These are phyloP conservation scores for Raffaelea albimanens DNA, from an alignment of 2,329 filamentous ascomycete species.

Conservation along the genomic window DNA sequence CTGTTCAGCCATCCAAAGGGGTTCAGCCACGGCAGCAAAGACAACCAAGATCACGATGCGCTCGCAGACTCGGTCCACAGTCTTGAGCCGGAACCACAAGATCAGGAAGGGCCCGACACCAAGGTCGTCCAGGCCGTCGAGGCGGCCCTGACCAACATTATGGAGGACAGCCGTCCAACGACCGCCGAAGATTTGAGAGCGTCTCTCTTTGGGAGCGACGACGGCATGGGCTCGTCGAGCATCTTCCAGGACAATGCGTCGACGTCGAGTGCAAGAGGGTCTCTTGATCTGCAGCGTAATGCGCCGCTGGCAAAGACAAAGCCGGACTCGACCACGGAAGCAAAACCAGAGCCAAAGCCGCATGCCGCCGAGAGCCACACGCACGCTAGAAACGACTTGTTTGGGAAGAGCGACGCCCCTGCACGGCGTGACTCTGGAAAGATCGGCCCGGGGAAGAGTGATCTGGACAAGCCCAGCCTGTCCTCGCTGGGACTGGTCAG, in stretches of 20 bases:
- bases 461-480: slow-evolving; percentile 66
- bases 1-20: slow-evolving; percentile 16
- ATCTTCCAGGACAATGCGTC: slow-evolving; percentile 6
- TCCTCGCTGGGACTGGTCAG: slow-evolving; percentile 87
- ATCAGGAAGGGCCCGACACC: slow-evolving; percentile 59
- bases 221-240: slow-evolving; percentile 41
- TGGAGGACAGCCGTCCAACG: slow-evolving; percentile 64
- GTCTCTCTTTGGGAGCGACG: slow-evolving; percentile 53
- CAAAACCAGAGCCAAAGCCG: too few relatives aligned
- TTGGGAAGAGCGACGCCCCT: neutral
- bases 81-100: slow-evolving; percentile 42
- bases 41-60: slow-evolving; percentile 51
- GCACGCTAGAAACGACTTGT: too few relatives aligned
- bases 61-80: slow-evolving; percentile 67
- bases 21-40: neutral
- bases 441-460: slow-evolving; percentile 1
- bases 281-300: slow-evolving; percentile 25
- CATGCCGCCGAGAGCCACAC: too few relatives aligned
- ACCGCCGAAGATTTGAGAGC: slow-evolving; percentile 55
- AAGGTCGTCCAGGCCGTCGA: slow-evolving; percentile 89
- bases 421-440: slow-evolving; percentile 7
- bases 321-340: too few relatives aligned
- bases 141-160: slow-evolving; percentile 81
- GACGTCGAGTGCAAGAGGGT: slow-evolving; percentile 14
- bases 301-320: too few relatives aligned